These are phyloP conservation scores for Hippophae tibetana DNA, from an alignment of 306 rosid genomes.

Conservation along the genomic window DNA sequence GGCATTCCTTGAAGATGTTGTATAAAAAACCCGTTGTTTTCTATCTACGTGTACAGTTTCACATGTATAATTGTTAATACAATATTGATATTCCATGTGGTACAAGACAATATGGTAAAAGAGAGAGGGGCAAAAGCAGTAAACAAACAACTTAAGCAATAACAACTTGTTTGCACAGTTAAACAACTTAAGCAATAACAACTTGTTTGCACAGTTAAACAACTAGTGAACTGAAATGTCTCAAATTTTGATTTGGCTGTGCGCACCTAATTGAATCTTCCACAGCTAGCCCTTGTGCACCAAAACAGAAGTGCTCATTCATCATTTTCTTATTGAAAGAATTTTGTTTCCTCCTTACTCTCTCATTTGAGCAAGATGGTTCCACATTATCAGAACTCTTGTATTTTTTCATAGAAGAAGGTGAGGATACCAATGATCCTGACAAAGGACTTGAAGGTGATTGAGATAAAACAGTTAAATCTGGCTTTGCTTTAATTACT, in stretches of 20 bases:
- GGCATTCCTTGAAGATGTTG: too few relatives aligned
- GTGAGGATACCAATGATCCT: conserved; percentile 35
- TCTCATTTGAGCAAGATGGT: conserved; percentile 30
- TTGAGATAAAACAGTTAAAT: conserved; percentile 17
- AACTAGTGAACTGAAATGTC: conserved; percentile 41
- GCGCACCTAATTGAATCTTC: conserved; percentile 42
- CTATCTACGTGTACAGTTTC: too few relatives aligned
- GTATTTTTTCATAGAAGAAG: conserved; percentile 29
- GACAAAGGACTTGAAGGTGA: conserved; percentile 31
- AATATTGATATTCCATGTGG: too few relatives aligned
- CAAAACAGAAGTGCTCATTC: conserved; percentile 58
- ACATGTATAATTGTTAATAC: too few relatives aligned
- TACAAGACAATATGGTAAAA: too few relatives aligned
- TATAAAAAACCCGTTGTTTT: too few relatives aligned
- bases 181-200: too few relatives aligned
- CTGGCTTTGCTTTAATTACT: conserved; percentile 61
- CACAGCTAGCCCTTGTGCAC: conserved; percentile 46
- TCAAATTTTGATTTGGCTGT: conserved; percentile 24
- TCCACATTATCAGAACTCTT: conserved; percentile 27
- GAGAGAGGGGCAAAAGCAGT: not conserved
- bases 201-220: conserved; percentile 12
- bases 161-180: too few relatives aligned
- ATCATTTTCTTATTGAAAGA: conserved; percentile 50
- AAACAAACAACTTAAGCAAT: too few relatives aligned
- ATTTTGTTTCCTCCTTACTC: conserved; percentile 26